Evolutionary conservation across 345 rosid species (phyloP), one percentile per base, ranked within the genome.

Genomic region (Cardiospermum halicacabum): DNA sequence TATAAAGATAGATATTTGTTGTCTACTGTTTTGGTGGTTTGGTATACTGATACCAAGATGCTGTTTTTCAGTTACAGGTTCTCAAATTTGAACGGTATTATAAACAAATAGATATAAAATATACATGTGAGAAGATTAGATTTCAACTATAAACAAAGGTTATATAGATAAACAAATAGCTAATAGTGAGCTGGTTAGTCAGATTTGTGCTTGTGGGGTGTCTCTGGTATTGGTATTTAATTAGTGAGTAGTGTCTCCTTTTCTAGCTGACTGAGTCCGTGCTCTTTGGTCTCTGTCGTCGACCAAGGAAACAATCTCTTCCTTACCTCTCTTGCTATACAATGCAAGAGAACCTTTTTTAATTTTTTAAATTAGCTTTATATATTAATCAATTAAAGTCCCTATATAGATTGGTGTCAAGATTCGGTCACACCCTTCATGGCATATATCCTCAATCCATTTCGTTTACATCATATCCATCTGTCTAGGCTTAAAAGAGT

Each of bases 1-100:
- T 71, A 45, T 36, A 59, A 68, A 74, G 71, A 55, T 67, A 83
- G 92, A 90, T 90, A 83, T 95, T 81, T 80, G 65, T 68, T 90
- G 92, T 84, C 96, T 78, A 79, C 82, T 71, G 79, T 78, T 85
- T 80, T 75, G 88, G 82, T 75, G 87, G 81, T 84, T 82, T 66
- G 56, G 78, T 77, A 82, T 78, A 81, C 92, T 90, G 75, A 85
- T 80, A 65, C 79, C 87, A 40, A 84, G 89, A 87, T 87, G 95
- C 89, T 90, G 97, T 87, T 87, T n/a, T 83, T 84, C 77, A 10
- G 74, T 84, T 82, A 80, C 85, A 82, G 91, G 85, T 77, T 80
- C 75, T 80, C 80, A 77, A 80, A 69, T 76, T 84, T 82, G 78
- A 82, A 85, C 75, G 77, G 74, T 78, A 65, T 66, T 72, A 67